These are phyloP conservation scores for Cryptosporidium parvum DNA, from an alignment of 169 alveolate genomes.

Conservation along the genomic window DNA sequence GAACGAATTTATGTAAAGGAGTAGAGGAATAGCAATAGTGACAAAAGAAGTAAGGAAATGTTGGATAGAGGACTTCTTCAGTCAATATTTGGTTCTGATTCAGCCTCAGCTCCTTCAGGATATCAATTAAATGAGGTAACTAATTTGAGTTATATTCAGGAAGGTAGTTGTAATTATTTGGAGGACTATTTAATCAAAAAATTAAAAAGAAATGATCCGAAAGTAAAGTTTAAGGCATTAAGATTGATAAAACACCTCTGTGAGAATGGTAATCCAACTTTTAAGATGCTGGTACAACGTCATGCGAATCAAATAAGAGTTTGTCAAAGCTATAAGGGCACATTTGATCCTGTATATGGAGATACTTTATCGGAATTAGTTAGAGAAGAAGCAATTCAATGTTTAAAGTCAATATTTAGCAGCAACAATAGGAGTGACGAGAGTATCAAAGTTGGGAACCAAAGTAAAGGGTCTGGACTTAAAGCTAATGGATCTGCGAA, in stretches of 20 bases:
- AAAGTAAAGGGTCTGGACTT: neutral
- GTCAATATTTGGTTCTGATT: slow-evolving; percentile 48
- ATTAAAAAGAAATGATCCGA: slow-evolving; percentile 55
- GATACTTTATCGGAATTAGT: slow-evolving; percentile 68
- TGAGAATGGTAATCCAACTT: slow-evolving; percentile 60
- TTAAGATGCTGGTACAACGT: slow-evolving; percentile 44
- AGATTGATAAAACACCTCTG: slow-evolving; percentile 53
- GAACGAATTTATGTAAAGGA: neutral
- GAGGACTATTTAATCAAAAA: slow-evolving; percentile 56
- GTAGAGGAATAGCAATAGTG: neutral
- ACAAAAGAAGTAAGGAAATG: slow-evolving; percentile 9
- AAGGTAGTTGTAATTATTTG: slow-evolving; percentile 24
- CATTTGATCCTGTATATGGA: slow-evolving; percentile 66
- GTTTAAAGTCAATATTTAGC: slow-evolving; percentile 48
- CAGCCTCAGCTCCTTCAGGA: slow-evolving; percentile 71
- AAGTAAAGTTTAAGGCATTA: slow-evolving; percentile 30
- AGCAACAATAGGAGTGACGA: slow-evolving; percentile 8
- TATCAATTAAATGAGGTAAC: slow-evolving; percentile 50
- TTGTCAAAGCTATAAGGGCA: slow-evolving; percentile 60
- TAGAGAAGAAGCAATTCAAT: slow-evolving; percentile 63
- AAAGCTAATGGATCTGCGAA: neutral
- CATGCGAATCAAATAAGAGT: slow-evolving; percentile 45
- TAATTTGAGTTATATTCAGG: slow-evolving; percentile 31
- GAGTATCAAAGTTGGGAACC: slow-evolving; percentile 11
- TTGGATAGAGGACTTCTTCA: slow-evolving; percentile 61